phyloP scores from a whole-genome alignment of 129 eudicot genomes.

The Flaveria brownii region DNA sequence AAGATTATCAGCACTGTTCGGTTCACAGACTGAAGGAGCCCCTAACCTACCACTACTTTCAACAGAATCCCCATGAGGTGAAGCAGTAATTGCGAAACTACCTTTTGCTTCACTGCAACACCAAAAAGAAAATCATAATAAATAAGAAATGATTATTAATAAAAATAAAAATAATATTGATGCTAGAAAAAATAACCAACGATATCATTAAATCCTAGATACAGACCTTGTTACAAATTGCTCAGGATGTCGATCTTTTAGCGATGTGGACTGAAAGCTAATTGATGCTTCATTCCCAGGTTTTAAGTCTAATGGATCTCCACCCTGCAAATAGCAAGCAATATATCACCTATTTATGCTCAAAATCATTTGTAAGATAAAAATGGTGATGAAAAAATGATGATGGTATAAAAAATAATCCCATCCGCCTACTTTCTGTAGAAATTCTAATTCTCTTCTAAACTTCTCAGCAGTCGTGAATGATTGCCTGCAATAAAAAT shows the following conservation, averaged over 20 bases:
- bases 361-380: slow-evolving; percentile 22
- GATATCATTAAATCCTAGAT: slow-evolving; percentile 8
- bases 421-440: slow-evolving; percentile 67
- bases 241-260: slow-evolving; percentile 66
- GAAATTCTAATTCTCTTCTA: slow-evolving; percentile 89
- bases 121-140: slow-evolving; percentile 19
- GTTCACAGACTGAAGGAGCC: slow-evolving; percentile 63
- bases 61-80: slow-evolving; percentile 93
- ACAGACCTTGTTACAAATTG: slow-evolving; percentile 70
- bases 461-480: slow-evolving; percentile 66
- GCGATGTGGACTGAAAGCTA: slow-evolving; percentile 89
- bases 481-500: slow-evolving; percentile 61
- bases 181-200: not conserved
- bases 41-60: slow-evolving; percentile 92
- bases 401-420: not conserved
- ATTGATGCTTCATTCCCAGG: slow-evolving; percentile 61
- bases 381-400: not conserved
- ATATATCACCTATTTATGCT: slow-evolving; percentile 12
- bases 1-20: slow-evolving; percentile 93
- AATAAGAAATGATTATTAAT: slow-evolving; percentile 2
- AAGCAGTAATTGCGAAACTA: slow-evolving; percentile 80
- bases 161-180: slow-evolving; percentile 16
- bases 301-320: slow-evolving; percentile 82
- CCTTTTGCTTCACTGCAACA: slow-evolving; percentile 89
- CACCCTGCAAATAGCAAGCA: slow-evolving; percentile 63